Conservation (phyloP, 2,329 filamentous ascomycete species). For the Xylaria sp. region DNA sequence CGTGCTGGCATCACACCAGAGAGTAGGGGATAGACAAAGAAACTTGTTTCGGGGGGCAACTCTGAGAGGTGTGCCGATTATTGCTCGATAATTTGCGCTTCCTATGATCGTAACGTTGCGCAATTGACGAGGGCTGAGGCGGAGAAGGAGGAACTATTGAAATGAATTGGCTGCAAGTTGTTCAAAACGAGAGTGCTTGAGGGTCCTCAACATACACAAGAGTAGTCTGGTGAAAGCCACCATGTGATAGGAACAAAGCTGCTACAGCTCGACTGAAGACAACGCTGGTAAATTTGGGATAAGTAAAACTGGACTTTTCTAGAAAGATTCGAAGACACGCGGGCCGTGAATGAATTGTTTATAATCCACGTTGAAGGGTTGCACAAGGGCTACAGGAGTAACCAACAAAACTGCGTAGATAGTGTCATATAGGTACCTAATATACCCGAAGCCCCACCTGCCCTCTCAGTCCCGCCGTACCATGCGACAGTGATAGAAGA, state of each 20-base stretch:
- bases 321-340: constrained; percentile 11
- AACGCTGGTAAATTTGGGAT: background rate
- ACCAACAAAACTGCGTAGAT: constrained; percentile 4
- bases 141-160: constrained; percentile 8
- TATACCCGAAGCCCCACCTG: constrained; percentile 30
- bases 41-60: constrained; percentile 9
- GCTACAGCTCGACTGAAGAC: background rate
- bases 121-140: constrained; percentile 16
- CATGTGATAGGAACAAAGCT: background rate
- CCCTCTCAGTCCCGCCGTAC: constrained; percentile 16
- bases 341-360: constrained; percentile 19
- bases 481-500: constrained; percentile 36
- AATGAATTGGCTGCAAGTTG: background rate
- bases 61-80: background rate
- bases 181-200: background rate
- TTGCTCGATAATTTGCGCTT: constrained; percentile 6
- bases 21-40: constrained; percentile 3
- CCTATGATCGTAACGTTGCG: background rate
- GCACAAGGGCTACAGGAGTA: constrained; percentile 9
- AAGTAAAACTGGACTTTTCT: constrained; percentile 14
- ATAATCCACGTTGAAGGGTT: constrained; percentile 14
- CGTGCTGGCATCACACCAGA: constrained; percentile 8
- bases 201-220: constrained; percentile 1
- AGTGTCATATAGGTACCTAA: constrained; percentile 1
- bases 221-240: background rate